These are phyloP conservation scores for Trichoderma asperelloides DNA, from an alignment of 495 filamentous ascomycete genomes.

Conservation along the genomic window DNA sequence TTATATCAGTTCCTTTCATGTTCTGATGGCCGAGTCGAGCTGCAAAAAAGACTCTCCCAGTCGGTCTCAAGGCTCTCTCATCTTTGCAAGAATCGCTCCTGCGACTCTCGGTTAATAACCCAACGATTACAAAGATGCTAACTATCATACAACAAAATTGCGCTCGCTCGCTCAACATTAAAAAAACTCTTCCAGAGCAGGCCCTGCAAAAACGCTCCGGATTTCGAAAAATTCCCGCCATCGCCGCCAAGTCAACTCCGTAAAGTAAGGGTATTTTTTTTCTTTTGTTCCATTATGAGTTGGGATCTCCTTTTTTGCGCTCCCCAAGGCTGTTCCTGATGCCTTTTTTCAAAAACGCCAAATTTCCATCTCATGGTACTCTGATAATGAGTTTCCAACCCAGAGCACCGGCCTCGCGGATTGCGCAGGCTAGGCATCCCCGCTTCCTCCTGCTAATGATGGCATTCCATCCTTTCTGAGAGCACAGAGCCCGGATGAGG, in stretches of 20 bases:
- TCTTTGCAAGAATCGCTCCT: background rate
- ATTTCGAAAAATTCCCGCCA: background rate
- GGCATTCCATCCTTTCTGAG: slow-evolving; percentile 58
- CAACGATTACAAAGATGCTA: background rate
- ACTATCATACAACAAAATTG: background rate
- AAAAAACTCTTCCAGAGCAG: background rate
- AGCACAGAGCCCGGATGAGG: slow-evolving; percentile 59
- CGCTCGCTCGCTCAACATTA: background rate
- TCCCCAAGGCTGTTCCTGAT: background rate
- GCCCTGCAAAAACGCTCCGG: background rate
- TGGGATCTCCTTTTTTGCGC: background rate
- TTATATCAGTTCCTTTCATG: background rate
- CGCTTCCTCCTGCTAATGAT: slow-evolving; percentile 55
- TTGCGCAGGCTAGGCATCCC: slow-evolving; percentile 58
- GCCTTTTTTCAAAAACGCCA: background rate
- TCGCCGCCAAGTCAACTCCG: background rate
- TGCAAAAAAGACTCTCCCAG: background rate
- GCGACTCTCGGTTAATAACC: background rate
- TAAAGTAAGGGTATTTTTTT: background rate
- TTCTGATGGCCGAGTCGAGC: background rate
- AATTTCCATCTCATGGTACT: slow-evolving; percentile 34
- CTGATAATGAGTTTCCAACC: slow-evolving; percentile 57
- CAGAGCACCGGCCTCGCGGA: slow-evolving; percentile 61
- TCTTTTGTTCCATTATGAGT: background rate
- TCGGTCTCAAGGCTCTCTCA: background rate